Percentiles rank a stretch among this genome's conserved stretches.
Evolutionary conservation across 23 red algal genomes (phyloP).

Genomic region (Cyanidiococcus yangmingshanensis): DNA sequence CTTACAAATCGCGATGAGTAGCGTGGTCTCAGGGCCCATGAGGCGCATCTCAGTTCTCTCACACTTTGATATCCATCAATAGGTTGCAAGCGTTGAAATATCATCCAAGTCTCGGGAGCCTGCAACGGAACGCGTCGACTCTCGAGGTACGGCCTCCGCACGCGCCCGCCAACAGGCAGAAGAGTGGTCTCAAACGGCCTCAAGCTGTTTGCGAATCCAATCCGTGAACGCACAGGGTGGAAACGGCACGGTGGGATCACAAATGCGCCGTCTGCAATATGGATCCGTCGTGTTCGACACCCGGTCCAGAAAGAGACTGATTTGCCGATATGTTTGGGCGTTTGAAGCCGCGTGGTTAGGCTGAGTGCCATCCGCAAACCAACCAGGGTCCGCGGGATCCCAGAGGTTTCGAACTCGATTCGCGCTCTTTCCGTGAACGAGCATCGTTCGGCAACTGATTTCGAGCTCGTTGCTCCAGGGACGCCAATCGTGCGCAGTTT

Average conservation of each 20-base stretch:
- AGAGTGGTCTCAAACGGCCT: not conserved
- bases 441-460: not conserved
- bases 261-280: not conserved
- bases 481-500: not conserved
- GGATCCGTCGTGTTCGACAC: not conserved
- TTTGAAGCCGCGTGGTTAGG: not conserved
- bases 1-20: too few species aligned
- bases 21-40: too few species aligned
- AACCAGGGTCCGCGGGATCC: conserved; percentile 7
- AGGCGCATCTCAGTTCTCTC: too few species aligned
- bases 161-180: too few species aligned
- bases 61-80: too few species aligned
- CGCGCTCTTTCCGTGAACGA: conserved; percentile 11
- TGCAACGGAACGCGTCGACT: too few species aligned
- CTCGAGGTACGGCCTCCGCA: too few species aligned
- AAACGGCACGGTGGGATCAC: not conserved
- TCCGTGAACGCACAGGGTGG: not conserved
- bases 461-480: not conserved
- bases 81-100: too few species aligned
- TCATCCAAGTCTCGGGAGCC: too few species aligned
- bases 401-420: not conserved
- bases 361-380: not conserved
- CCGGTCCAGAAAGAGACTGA: not conserved
- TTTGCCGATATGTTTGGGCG: not conserved
- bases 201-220: not conserved